These are phyloP conservation scores for Calcarisporium arbuscula DNA, from an alignment of 2,329 filamentous ascomycete genomes.

Conservation along the genomic window DNA sequence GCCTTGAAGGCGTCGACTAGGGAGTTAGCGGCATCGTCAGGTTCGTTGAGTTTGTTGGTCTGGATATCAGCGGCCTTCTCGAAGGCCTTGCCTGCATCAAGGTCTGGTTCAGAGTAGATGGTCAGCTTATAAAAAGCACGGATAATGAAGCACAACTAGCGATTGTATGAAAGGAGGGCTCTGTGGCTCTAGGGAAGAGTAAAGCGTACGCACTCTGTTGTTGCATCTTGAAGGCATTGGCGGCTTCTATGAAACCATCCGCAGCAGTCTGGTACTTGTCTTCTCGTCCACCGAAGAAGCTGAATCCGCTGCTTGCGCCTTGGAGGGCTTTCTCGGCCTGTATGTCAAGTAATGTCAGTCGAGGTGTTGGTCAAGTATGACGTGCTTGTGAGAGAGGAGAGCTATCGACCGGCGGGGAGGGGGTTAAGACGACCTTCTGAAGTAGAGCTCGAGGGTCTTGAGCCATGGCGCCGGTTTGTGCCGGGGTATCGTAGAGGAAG, in stretches of 20 bases:
- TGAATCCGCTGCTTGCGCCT: slow-evolving; percentile 74
- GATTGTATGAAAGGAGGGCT: too few species aligned
- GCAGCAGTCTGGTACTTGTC: slow-evolving; percentile 89
- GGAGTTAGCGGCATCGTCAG: slow-evolving; percentile 85
- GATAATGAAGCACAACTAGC: too few species aligned
- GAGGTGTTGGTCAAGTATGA: too few species aligned
- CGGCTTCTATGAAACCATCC: slow-evolving; percentile 81
- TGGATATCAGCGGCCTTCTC: slow-evolving; percentile 82
- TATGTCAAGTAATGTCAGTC: too few species aligned
- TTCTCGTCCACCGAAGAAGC: slow-evolving; percentile 77
- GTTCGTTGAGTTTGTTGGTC: slow-evolving; percentile 75
- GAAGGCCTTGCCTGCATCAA: slow-evolving; percentile 81
- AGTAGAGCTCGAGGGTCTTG: slow-evolving; percentile 73
- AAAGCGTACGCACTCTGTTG: slow-evolving; percentile 59
- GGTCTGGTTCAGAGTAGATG: slow-evolving; percentile 44
- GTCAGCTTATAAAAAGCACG: background rate
- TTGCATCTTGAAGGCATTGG: slow-evolving; percentile 85
- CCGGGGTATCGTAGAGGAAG: slow-evolving; percentile 1
- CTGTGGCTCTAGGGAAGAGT: too few species aligned
- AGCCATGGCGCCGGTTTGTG: slow-evolving; percentile 45
- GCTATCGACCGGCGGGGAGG: slow-evolving; percentile 14
- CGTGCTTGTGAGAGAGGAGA: too few species aligned
- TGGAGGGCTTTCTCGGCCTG: slow-evolving; percentile 82
- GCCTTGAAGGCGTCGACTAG: slow-evolving; percentile 90
- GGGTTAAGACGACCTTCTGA: slow-evolving; percentile 55